Evolutionary conservation across 352 stramenopile species (phyloP).

Genomic region (Phytophthora palmivora): DNA sequence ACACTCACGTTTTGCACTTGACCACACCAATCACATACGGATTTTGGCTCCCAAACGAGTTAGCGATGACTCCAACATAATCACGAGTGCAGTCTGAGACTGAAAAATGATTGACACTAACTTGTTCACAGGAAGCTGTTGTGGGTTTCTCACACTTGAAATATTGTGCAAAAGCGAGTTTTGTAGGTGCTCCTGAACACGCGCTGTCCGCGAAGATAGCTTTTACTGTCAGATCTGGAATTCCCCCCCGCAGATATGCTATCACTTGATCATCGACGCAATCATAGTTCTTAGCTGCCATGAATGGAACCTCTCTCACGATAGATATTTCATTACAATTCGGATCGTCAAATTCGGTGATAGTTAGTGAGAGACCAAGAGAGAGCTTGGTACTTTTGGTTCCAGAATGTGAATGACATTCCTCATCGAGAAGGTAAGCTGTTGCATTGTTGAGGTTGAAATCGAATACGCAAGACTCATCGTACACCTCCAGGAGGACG

Average conservation of each 20-base stretch:
- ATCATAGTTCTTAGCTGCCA: neutral
- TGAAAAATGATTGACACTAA: neutral
- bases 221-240: conserved; percentile 1
- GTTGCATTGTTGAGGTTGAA: neutral
- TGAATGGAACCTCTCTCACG: neutral
- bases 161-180: conserved; percentile 5
- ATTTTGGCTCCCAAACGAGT: neutral
- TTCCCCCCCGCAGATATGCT: neutral
- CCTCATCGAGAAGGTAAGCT: conserved; percentile 3
- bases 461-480: neutral
- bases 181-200: conserved; percentile 4
- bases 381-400: conserved; percentile 7
- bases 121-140: neutral
- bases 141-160: conserved; percentile 1
- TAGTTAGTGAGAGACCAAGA: neutral
- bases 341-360: neutral
- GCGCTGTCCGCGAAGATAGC: conserved; percentile 4
- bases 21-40: conserved; percentile 4
- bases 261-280: neutral
- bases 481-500: conserved; percentile 9
- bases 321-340: neutral
- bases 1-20: neutral
- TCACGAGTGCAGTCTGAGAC: conserved; percentile 7
- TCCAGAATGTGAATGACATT: neutral
- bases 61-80: neutral